Base-by-base conservation (phyloP, 345 rosid species). In the Linum lewisii region DNA sequence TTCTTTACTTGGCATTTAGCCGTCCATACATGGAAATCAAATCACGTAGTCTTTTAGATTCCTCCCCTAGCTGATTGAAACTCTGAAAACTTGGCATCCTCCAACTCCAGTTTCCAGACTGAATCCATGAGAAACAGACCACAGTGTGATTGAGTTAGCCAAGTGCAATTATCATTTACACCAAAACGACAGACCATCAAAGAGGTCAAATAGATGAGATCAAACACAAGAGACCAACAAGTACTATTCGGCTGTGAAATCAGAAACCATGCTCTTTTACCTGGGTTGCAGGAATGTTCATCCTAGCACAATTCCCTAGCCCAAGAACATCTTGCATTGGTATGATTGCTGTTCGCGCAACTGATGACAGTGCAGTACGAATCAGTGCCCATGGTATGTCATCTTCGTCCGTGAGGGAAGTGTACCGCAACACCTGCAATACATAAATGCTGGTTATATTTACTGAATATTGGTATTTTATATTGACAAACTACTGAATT, bases 101-200 rank as follows among this genome's bases (percentile, higher is more conserved):
- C 98, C 98, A 92, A 61, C 87, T 61, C 98, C 96, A 92, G 63
- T 92, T 92, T 64, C 96, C 98, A 25, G 57, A 72, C 92, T 88
- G 78, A 64, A 74, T 37, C 50, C 53, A n/a, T 22, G 52, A 49
- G 16, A 49, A 6, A 19, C 5, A 49, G 16, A 14, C 7, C 2
- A 49, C 52, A 49, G 52, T 10, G 1, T 19, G 21, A 49, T n/a
- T 6, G 54, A 22, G 24, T 22, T 22, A 51, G 54, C 7, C 19
- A n/a, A 1, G 19, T 18, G 54, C n/a, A n/a, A n/a, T n/a, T n/a
- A n/a, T n/a, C n/a, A n/a, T n/a, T n/a, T n/a, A n/a, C n/a, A n/a
- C n/a, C n/a, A n/a, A n/a, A n/a, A n/a, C n/a, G n/a, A n/a, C n/a
- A n/a, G n/a, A n/a, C n/a, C n/a, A n/a, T n/a, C n/a, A n/a, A n/a